These are phyloP conservation scores for Saururus chinensis DNA, from an alignment of 164 flowering plant species.

Conservation along the genomic window DNA sequence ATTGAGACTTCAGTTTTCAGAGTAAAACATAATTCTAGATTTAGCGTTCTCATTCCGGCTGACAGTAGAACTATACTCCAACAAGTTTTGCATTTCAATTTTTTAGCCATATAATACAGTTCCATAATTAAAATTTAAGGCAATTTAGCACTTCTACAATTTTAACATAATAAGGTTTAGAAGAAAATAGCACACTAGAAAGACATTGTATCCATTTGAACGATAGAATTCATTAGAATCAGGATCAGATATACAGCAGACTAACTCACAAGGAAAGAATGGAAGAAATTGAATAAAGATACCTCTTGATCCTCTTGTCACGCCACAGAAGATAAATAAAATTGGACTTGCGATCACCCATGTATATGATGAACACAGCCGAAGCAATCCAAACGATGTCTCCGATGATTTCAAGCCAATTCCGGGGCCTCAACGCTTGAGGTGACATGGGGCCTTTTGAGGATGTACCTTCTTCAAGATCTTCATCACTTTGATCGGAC, in stretches of 20 bases:
- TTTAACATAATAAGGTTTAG: too few relatives aligned
- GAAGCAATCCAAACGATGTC: constrained; percentile 81
- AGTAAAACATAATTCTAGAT: too few relatives aligned
- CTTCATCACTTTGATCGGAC: constrained; percentile 6
- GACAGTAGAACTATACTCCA: too few relatives aligned
- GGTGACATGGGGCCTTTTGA: constrained; percentile 6
- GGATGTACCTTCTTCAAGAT: constrained; percentile 7
- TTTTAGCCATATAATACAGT: too few relatives aligned
- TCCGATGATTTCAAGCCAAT: constrained; percentile 67
- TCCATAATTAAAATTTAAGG: too few relatives aligned
- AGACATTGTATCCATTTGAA: too few relatives aligned
- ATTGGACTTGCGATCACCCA: constrained; percentile 68
- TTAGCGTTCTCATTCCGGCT: too few relatives aligned
- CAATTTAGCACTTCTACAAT: too few relatives aligned
- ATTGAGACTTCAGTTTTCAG: too few relatives aligned
- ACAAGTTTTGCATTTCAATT: too few relatives aligned
- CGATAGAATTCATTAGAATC: too few relatives aligned
- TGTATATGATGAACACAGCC: constrained; percentile 57
- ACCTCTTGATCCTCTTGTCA: constrained; percentile 79
- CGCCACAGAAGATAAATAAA: constrained; percentile 53
- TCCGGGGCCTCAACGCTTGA: constrained; percentile 18
- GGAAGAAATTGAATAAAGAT: neutral
- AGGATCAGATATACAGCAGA: neutral
- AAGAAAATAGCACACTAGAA: too few relatives aligned
- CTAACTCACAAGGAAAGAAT: neutral